Base-by-base conservation (phyloP, 345 rosid genomes). In the Brassica rapa region DNA sequence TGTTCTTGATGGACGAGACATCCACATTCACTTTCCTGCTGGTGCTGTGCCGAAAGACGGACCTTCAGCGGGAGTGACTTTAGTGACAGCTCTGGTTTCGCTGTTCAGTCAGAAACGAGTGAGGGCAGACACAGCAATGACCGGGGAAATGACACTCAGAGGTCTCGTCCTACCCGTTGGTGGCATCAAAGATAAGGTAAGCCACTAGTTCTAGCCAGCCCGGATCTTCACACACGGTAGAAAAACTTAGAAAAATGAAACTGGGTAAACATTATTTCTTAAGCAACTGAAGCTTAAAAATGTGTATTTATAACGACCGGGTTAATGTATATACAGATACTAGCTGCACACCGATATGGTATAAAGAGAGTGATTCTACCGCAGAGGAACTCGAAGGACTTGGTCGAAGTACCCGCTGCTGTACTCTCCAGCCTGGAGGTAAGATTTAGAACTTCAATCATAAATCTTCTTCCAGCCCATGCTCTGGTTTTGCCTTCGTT, bases 11-110 rank as follows among this genome's bases (percentile, higher is more conserved):
- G 99, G 93, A 37, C 84, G 90, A 82, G 99, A 93, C 85, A 70
- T 95, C 79, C 99, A 95, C 84, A 89, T 95, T 83, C 99, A 95
- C 86, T 95, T 95, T 81, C 99, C 99, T 32, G 93, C 98, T 32
- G 99, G 99, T 75, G 98, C 99, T 21, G 90, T 91, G 55, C 99
- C 97, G 1, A 95, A 95, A 82, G 99, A 95, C 57, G 99, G 99
- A n/a, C 99, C 99, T 23, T 95, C 99, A 68, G 99, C 99, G 10
- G 99, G 99, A 55, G 92, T 95, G 83, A 95, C 99, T 74, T 85
- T 95, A 56, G 99, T 95, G 60, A 93, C 99, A 0, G 96, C 98
- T 41, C 86, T 95, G 78, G 97, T 95, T 82, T 95, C 99, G 12
- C 78, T 95, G 53, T 90, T 95, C 67, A 85, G 94, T 81, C 92